Conservation (phyloP, 768 basidiomycete species). For the Arthromyces matolae region DNA sequence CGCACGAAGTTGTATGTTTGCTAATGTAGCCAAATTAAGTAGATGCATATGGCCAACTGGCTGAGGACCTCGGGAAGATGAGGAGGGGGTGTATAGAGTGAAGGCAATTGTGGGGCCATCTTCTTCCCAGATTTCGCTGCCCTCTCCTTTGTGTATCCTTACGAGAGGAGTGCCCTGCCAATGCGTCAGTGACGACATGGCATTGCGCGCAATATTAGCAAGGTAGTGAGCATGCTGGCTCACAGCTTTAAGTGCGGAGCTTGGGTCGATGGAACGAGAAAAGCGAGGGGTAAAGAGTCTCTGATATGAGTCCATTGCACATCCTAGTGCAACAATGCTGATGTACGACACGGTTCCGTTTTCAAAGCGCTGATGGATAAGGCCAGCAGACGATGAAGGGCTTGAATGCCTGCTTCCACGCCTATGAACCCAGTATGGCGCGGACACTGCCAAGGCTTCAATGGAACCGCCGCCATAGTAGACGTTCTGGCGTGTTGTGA, state of each 20-base stretch:
- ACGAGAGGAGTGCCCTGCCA: conserved; percentile 11
- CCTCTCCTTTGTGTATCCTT: conserved; percentile 13
- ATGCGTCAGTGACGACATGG: conserved; percentile 3
- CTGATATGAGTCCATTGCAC: conserved; percentile 11
- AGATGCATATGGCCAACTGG: conserved; percentile 11
- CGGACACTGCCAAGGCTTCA: conserved; percentile 10
- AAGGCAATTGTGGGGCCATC: conserved; percentile 15
- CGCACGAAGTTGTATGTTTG: conserved; percentile 14
- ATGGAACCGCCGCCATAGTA: conserved; percentile 16
- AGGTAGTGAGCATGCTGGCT: conserved; percentile 6
- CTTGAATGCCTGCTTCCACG: conserved; percentile 13
- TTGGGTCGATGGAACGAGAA: background rate
- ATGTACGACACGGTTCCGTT: conserved; percentile 13
- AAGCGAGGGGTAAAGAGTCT: conserved; percentile 4
- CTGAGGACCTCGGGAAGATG: conserved; percentile 1
- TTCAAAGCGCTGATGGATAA: conserved; percentile 12
- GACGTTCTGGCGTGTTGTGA: background rate
- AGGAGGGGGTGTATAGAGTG: conserved; percentile 9
- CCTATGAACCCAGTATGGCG: conserved; percentile 13
- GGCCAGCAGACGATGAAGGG: background rate
- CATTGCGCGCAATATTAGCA: background rate
- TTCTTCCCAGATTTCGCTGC: conserved; percentile 11
- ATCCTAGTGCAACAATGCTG: conserved; percentile 9
- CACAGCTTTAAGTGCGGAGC: conserved; percentile 11
- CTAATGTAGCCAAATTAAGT: conserved; percentile 11